A percentile compares a stretch with the other conserved stretches of the same genome.
Conservation (phyloP, 1,284 basidiomycete genomes). For the Marasmius tenuissimus region DNA sequence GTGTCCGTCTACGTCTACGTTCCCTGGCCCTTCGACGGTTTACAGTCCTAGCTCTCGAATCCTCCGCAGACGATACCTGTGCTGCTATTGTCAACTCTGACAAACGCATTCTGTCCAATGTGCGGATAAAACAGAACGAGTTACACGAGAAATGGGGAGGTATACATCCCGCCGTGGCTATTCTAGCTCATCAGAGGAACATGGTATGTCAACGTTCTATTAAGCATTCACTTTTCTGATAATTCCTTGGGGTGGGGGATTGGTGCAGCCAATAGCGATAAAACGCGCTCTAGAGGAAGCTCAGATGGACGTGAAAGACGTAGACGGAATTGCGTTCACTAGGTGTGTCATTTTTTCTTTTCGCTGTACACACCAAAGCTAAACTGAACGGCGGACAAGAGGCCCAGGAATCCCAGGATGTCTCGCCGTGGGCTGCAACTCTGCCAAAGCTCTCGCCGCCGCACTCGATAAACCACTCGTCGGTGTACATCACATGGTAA, state of each 20-base stretch:
- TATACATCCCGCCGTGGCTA: slow-evolving; percentile 81
- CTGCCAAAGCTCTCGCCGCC: slow-evolving; percentile 81
- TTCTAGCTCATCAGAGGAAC: slow-evolving; percentile 72
- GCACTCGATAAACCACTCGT: slow-evolving; percentile 77
- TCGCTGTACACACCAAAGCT: neutral
- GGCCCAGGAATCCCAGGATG: slow-evolving; percentile 74
- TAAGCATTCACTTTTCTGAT: neutral
- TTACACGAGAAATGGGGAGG: slow-evolving; percentile 69
- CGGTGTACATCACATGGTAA: slow-evolving; percentile 93
- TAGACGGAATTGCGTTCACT: slow-evolving; percentile 90
- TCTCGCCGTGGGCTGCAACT: slow-evolving; percentile 73
- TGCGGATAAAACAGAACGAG: slow-evolving; percentile 73
- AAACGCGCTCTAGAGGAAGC: slow-evolving; percentile 67
- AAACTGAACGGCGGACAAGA: neutral
- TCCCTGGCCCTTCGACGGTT: slow-evolving; percentile 35
- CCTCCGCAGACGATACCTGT: slow-evolving; percentile 90
- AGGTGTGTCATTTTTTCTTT: too few relatives aligned
- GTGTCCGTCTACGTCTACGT: too few relatives aligned
- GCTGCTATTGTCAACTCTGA: slow-evolving; percentile 77
- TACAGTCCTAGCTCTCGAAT: slow-evolving; percentile 79
- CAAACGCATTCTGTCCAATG: slow-evolving; percentile 73
- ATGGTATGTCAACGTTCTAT: slow-evolving; percentile 47
- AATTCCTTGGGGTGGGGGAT: too few relatives aligned
- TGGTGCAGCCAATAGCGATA: slow-evolving; percentile 73
- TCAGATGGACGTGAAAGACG: slow-evolving; percentile 51